A percentile compares a stretch with the other conserved stretches of the same genome.
These are phyloP conservation scores for Cercophora sp. DNA, from an alignment of 495 filamentous ascomycete genomes.

Conservation along the genomic window DNA sequence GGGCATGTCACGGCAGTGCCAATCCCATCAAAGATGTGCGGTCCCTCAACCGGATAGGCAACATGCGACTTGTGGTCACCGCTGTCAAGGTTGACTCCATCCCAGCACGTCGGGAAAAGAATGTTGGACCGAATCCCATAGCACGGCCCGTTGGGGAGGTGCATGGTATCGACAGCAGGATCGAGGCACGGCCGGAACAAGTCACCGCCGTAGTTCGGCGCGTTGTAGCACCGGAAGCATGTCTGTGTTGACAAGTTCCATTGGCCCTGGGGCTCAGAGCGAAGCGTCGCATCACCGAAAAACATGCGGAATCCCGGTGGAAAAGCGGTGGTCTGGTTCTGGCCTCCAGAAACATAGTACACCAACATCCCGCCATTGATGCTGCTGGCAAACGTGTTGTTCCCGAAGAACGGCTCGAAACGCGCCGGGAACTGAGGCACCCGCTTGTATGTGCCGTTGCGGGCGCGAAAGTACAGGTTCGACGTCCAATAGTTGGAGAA, in stretches of 20 bases:
- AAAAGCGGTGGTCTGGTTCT: constrained; percentile 37
- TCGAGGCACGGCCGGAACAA: constrained; percentile 20
- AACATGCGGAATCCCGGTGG: constrained; percentile 29
- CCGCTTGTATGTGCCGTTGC: constrained; percentile 42
- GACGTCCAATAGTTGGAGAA: constrained; percentile 37
- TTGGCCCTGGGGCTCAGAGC: constrained; percentile 1
- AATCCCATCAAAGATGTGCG: constrained; percentile 11
- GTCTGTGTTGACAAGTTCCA: constrained; percentile 17
- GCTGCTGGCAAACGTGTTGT: constrained; percentile 30
- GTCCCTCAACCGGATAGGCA: constrained; percentile 10
- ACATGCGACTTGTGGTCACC: constrained; percentile 49
- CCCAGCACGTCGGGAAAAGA: constrained; percentile 46
- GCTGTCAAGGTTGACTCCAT: constrained; percentile 50
- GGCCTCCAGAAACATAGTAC: constrained; percentile 37
- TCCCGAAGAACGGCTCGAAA: constrained; percentile 4
- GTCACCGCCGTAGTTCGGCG: constrained; percentile 28
- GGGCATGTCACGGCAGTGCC: constrained; percentile 39
- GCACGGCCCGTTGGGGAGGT: constrained; percentile 41
- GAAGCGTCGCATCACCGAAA: constrained; percentile 18
- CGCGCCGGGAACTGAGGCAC: constrained; percentile 28
- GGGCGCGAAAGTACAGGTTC: constrained; percentile 41
- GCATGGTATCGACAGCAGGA: constrained; percentile 18
- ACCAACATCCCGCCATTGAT: constrained; percentile 40
- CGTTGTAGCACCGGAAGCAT: constrained; percentile 34
- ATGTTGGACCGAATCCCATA: constrained; percentile 38